Evolutionary conservation across 768 basidiomycete genomes (phyloP), one percentile per base, ranked within the genome.

Genomic region (Gyrodon lividus): DNA sequence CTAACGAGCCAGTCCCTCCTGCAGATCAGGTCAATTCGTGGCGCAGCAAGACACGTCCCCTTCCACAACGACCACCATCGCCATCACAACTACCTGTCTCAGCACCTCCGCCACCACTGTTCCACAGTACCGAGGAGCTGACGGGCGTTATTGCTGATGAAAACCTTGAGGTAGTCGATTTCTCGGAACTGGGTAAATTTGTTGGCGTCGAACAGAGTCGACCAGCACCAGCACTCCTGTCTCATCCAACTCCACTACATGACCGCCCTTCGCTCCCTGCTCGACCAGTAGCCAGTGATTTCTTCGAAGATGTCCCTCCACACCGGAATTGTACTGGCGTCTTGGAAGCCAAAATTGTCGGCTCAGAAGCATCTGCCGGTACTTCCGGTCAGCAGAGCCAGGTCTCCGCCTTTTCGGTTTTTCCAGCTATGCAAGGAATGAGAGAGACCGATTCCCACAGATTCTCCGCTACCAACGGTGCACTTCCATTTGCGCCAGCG

Each of bases 111-210:
- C 67, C 71, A 10, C 59, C 67, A 14, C 34, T 68, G 26, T 59
- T 77, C 9, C 65, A 68, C 23, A 72, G 68, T 38, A 52, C 66
- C n/a, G 66, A 66, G 16, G 69, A 63, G 33, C 54, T 65, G 9
- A 54, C 86, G n/a, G 70, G 71, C 16, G 67, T 74, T 37, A 67
- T 70, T 48, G 66, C 75, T 4, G 80, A 77, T 19, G 87, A 86
- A 58, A 78, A 83, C 48, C 75, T 91, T 3, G 89, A 91, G 60
- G 79, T 87, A n/a, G 80, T 92, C 6, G 89, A 92, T 60, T 92
- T 90, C 58, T 79, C 79, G 2, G 89, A 92, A 42, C 74, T 91
- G 64, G 86, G 76, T 38, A 85, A 81, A 69, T 80, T 92, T 52
- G 74, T 87, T 10, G 83, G 79, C 24, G 70, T 70, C 42, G 67